phyloP scores from a whole-genome alignment of 2,329 filamentous ascomycete genomes.

The Pseudogymnoascus destructans region DNA sequence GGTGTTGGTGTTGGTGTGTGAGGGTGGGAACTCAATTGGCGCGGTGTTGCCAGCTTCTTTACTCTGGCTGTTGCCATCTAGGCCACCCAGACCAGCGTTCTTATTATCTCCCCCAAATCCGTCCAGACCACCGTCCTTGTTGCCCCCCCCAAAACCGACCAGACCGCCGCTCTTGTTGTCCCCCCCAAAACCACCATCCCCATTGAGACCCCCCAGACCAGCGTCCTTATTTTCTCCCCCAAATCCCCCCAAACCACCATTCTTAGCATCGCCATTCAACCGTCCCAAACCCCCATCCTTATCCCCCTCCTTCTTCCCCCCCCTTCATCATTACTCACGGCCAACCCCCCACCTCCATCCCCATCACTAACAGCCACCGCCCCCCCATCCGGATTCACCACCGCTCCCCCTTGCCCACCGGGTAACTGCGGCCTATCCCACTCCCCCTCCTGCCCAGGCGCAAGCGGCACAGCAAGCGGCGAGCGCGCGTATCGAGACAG shows the following conservation, averaged over 20 bases:
- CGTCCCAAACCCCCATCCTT: no score
- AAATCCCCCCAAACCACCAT: no score
- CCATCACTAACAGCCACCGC: not conserved
- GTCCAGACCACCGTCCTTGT: not conserved
- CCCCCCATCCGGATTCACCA: not conserved
- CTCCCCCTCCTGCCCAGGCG: not conserved
- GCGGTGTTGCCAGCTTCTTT: not conserved
- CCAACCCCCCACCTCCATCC: no score
- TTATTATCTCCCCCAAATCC: not conserved
- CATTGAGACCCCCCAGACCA: no score
- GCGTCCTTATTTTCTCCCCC: no score
- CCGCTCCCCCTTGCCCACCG: not conserved
- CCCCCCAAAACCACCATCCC: no score
- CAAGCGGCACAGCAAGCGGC: not conserved
- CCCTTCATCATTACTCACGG: no score
- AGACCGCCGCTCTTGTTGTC: no score
- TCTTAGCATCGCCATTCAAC: no score
- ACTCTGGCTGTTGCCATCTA: not conserved
- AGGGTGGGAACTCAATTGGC: no score
- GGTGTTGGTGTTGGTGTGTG: no score
- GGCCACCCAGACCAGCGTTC: not conserved
- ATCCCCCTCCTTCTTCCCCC: no score
- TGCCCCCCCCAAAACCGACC: not conserved
- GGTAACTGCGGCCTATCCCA: not conserved
- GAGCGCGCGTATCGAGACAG: not conserved